phyloP scores from a whole-genome alignment of 148 eudicot species.

The Dianthus caryophyllus region DNA sequence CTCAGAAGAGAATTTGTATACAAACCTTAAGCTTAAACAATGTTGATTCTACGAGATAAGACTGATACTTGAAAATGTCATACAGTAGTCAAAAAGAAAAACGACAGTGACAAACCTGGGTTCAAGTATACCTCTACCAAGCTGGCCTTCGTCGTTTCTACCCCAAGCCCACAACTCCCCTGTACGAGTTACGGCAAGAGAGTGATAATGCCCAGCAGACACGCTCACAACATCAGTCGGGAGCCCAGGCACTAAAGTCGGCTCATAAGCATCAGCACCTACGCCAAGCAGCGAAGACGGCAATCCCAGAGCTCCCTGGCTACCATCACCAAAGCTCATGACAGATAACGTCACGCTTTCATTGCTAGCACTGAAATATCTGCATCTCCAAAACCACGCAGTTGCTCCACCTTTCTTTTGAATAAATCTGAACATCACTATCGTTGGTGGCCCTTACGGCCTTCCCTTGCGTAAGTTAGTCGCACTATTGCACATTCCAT shows the following conservation, averaged over 20 bases:
- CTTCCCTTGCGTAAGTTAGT: slow-evolving; percentile 12
- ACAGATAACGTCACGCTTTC: slow-evolving; percentile 34
- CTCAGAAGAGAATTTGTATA: not conserved
- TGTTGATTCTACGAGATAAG: not conserved
- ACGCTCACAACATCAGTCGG: slow-evolving; percentile 58
- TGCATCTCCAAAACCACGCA: slow-evolving; percentile 18
- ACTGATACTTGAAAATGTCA: not conserved
- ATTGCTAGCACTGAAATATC: slow-evolving; percentile 25
- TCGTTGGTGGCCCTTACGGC: not conserved
- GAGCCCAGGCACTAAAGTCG: slow-evolving; percentile 62
- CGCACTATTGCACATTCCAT: not conserved
- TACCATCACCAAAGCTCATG: slow-evolving; percentile 91
- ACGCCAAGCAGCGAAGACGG: slow-evolving; percentile 52
- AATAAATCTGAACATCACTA: slow-evolving; percentile 23
- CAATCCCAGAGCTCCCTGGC: slow-evolving; percentile 82
- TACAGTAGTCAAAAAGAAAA: not conserved
- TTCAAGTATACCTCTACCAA: slow-evolving; percentile 62
- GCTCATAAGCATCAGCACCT: slow-evolving; percentile 80
- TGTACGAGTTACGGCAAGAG: slow-evolving; percentile 73
- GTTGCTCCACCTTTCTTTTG: slow-evolving; percentile 16
- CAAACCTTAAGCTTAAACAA: not conserved
- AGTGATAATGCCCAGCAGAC: slow-evolving; percentile 87
- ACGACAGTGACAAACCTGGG: slow-evolving; percentile 45
- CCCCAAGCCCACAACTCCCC: slow-evolving; percentile 99
- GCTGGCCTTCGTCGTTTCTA: slow-evolving; percentile 76